Percentiles rank a stretch among this genome's conserved stretches.
Evolutionary conservation across 305 asterid species (phyloP).

Genomic region (Ajuga reptans): DNA sequence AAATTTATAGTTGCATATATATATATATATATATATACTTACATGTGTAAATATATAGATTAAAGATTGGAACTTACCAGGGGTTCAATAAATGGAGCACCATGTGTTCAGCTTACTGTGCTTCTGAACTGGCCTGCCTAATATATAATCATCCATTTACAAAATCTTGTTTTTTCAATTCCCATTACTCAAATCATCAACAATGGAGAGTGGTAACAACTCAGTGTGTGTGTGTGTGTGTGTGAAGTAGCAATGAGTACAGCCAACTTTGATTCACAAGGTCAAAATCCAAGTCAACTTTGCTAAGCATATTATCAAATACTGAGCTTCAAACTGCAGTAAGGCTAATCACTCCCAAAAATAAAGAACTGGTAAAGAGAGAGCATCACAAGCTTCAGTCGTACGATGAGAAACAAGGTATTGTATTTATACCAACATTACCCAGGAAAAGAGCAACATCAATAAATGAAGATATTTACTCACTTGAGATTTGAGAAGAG

Average conservation of each 20-base stretch:
- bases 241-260: not conserved
- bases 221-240: too few species aligned
- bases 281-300: not conserved
- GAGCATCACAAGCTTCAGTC: not conserved
- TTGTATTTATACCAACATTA: not conserved
- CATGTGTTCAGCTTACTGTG: too few species aligned
- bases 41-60: too few species aligned
- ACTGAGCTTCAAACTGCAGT: not conserved
- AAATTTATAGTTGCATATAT: too few species aligned
- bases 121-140: too few species aligned
- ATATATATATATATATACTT: too few species aligned
- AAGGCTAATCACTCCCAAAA: not conserved
- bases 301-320: not conserved
- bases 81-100: too few species aligned
- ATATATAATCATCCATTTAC: too few species aligned
- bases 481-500: slow-evolving; percentile 22
- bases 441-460: slow-evolving; percentile 1
- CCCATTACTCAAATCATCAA: not conserved
- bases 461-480: not conserved
- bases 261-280: not conserved
- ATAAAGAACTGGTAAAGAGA: not conserved
- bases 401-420: not conserved
- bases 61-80: too few species aligned
- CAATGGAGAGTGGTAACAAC: not conserved
- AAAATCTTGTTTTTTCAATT: not conserved